Evolutionary conservation across 257 asterid genomes (phyloP).

Genomic region (Nicotiana otophora): DNA sequence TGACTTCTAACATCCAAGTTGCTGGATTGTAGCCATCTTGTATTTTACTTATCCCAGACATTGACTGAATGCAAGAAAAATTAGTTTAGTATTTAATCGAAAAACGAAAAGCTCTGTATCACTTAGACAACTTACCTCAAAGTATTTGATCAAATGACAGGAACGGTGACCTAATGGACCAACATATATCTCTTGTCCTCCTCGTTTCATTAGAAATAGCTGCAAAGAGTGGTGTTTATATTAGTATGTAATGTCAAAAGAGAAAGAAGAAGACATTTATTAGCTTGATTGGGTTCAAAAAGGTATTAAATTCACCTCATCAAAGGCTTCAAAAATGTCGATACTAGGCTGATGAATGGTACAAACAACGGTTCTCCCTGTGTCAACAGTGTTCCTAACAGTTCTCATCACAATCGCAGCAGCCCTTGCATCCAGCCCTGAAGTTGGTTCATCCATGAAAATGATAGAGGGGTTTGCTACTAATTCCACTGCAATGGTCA

Average conservation of each 20-base stretch:
- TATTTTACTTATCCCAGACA: slow-evolving; percentile 47
- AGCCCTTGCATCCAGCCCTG: slow-evolving; percentile 83
- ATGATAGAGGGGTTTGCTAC: slow-evolving; percentile 79
- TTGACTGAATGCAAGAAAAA: slow-evolving; percentile 13
- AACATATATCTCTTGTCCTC: slow-evolving; percentile 67
- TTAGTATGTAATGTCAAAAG: not conserved
- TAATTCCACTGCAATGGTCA: slow-evolving; percentile 70
- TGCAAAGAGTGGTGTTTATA: slow-evolving; percentile 15
- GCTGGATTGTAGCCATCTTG: slow-evolving; percentile 68
- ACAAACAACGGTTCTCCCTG: slow-evolving; percentile 77
- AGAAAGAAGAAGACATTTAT: not conserved
- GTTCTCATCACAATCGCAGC: slow-evolving; percentile 90
- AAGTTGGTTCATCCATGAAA: slow-evolving; percentile 83
- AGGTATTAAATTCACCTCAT: slow-evolving; percentile 36
- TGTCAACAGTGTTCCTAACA: slow-evolving; percentile 63
- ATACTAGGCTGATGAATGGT: slow-evolving; percentile 84
- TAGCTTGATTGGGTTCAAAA: not conserved
- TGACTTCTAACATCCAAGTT: slow-evolving; percentile 74
- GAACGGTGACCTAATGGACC: slow-evolving; percentile 69
- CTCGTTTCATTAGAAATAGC: slow-evolving; percentile 66
- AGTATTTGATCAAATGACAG: slow-evolving; percentile 48
- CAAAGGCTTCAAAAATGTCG: slow-evolving; percentile 73
- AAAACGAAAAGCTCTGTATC: not conserved
- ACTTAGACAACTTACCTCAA: slow-evolving; percentile 30
- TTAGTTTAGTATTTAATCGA: not conserved